phyloP scores from a whole-genome alignment of 108 stramenopile species.

The Bacterosira constricta region DNA sequence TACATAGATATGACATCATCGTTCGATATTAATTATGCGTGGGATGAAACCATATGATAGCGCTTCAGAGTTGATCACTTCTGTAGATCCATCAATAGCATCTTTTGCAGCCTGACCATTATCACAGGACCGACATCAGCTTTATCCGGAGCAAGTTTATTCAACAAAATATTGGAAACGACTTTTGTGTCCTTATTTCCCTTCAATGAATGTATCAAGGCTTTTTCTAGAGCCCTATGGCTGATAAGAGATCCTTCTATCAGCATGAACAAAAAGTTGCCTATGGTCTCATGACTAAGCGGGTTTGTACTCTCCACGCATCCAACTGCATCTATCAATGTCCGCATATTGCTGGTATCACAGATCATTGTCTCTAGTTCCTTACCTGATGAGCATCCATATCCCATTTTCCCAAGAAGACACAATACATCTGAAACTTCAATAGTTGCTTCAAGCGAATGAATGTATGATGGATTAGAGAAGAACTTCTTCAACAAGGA shows the following conservation, averaged over 20 bases:
- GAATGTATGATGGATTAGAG: neutral
- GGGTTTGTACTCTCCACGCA: neutral
- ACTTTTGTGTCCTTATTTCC: neutral
- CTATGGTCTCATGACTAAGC: neutral
- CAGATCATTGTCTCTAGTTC: constrained; percentile 20
- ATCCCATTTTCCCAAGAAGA: constrained; percentile 29
- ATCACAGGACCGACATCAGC: neutral
- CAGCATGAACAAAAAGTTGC: constrained; percentile 20
- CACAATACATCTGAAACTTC: constrained; percentile 22
- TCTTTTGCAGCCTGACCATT: constrained; percentile 7
- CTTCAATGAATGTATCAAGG: constrained; percentile 1
- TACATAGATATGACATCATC: too few species aligned
- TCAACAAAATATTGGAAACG: neutral
- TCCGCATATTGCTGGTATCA: constrained; percentile 11
- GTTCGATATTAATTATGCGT: too few species aligned
- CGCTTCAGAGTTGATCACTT: too few species aligned
- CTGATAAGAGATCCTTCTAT: constrained; percentile 28
- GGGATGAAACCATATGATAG: too few species aligned
- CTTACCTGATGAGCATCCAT: neutral
- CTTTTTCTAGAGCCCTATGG: constrained; percentile 7
- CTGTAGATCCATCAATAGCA: neutral
- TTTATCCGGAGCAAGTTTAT: neutral
- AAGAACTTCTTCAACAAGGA: constrained; percentile 11
- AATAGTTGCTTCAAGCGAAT: constrained; percentile 15
- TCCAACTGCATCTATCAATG: constrained; percentile 1